These are phyloP conservation scores for Trametes polyzona DNA, from an alignment of 1,284 basidiomycete genomes.

Conservation along the genomic window DNA sequence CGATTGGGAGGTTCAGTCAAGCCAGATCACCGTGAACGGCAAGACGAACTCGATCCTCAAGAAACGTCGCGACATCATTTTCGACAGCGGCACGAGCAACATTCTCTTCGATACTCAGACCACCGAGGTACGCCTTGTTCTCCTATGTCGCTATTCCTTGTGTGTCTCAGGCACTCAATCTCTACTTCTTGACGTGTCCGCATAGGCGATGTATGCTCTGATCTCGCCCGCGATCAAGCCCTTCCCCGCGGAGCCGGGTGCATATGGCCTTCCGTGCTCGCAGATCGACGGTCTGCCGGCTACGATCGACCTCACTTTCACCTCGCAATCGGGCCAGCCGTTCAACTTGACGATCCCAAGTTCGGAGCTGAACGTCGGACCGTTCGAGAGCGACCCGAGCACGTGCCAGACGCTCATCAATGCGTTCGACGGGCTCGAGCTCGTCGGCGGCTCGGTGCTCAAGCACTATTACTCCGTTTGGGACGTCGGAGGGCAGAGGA, in stretches of 20 bases:
- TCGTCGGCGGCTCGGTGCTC: slow-evolving; percentile 55
- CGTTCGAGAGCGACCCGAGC: slow-evolving; percentile 50
- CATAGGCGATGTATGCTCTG: slow-evolving; percentile 57
- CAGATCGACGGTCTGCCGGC: slow-evolving; percentile 50
- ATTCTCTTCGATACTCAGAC: slow-evolving; percentile 52
- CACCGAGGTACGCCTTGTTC: slow-evolving; percentile 42
- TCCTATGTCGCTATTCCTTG: background rate
- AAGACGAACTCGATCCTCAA: slow-evolving; percentile 48
- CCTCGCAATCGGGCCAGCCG: slow-evolving; percentile 45
- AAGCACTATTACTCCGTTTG: slow-evolving; percentile 63
- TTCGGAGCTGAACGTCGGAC: slow-evolving; percentile 57
- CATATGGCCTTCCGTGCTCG: slow-evolving; percentile 57
- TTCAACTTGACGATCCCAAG: slow-evolving; percentile 62
- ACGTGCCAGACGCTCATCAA: slow-evolving; percentile 61
- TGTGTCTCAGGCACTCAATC: background rate
- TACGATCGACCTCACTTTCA: slow-evolving; percentile 54
- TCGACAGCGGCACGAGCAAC: slow-evolving; percentile 62
- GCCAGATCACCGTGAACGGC: slow-evolving; percentile 55
- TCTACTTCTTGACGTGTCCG: background rate
- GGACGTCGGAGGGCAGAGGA: slow-evolving; percentile 50
- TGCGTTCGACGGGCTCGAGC: slow-evolving; percentile 50
- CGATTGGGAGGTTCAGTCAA: slow-evolving; percentile 52
- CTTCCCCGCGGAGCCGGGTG: slow-evolving; percentile 52
- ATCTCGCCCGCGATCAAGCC: slow-evolving; percentile 60
- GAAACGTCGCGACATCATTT: slow-evolving; percentile 48